Conservation (phyloP, 148 eudicot species). For the Silene latifolia region DNA sequence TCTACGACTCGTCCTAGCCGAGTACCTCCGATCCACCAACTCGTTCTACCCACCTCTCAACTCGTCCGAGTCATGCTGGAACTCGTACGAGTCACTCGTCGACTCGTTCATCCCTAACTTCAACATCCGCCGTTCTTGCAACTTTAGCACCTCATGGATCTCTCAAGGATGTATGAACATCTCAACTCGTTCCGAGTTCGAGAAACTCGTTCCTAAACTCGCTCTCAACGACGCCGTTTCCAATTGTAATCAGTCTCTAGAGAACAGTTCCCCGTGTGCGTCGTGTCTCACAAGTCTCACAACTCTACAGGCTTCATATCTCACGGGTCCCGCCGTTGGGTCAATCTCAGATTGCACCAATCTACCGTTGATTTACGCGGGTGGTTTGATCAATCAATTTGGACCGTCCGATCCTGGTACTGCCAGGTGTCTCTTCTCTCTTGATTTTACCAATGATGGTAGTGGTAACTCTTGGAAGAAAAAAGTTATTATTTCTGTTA, state of each 20-base stretch:
- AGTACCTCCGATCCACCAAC: conserved; percentile 46
- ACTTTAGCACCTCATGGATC: conserved; percentile 48
- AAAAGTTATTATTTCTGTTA: conserved; percentile 27
- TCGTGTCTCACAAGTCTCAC: conserved; percentile 44
- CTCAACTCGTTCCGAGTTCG: conserved; percentile 49
- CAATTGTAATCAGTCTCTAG: conserved; percentile 53
- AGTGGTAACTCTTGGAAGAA: conserved; percentile 12
- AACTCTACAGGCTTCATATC: conserved; percentile 39
- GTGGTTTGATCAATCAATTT: conserved; percentile 41
- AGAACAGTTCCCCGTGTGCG: conserved; percentile 48
- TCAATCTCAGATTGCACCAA: conserved; percentile 60
- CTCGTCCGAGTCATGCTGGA: conserved; percentile 67
- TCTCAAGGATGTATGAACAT: conserved; percentile 69
- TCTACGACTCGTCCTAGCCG: conserved; percentile 57
- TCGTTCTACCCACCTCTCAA: conserved; percentile 47
- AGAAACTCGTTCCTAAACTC: conserved; percentile 25
- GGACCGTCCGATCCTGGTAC: conserved; percentile 75
- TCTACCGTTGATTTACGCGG: conserved; percentile 56
- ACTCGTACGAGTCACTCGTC: conserved; percentile 41
- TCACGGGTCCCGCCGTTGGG: conserved; percentile 36
- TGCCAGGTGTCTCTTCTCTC: conserved; percentile 45
- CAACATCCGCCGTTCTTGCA: conserved; percentile 45
- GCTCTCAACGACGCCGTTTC: conserved; percentile 24
- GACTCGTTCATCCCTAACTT: conserved; percentile 35
- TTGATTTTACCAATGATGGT: conserved; percentile 21